Evolutionary conservation across 1,284 basidiomycete genomes (phyloP), one percentile per base, ranked within the genome.

Genomic region (Cryptococcus wingfieldii): DNA sequence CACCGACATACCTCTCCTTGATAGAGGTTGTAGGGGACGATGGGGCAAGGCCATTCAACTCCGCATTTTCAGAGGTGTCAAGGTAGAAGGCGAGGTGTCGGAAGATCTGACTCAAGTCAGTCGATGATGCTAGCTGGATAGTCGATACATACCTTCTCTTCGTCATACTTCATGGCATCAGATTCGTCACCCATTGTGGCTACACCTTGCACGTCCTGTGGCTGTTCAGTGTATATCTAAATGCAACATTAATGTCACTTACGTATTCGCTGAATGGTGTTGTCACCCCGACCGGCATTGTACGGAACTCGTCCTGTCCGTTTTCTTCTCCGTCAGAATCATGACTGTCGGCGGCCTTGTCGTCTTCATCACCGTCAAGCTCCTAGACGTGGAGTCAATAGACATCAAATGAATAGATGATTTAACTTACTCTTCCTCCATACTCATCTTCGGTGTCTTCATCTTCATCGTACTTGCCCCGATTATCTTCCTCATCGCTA

Each of bases 21-120:
- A 86, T 58, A 10, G 59, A 81, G 0, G 79, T 78, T 10, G 77
- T 71, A 59, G 84, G 83, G 0, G 47, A 13, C 3, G 68, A 72
- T n/a, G 82, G 75, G 3, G 64, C 44, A 78, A 95, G 83, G 0
- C 80, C 83, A 61, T 90, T 82, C 64, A 78, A 77, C 7, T 70
- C 72, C 0, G 90, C 90, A 66, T 91, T 91, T 9, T 79, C 79
- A 0, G 84, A 81, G 2, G 88, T 84, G 74, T 95, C 92, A 39
- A 96, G 79, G 75, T 95, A 96, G 77, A 94, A 93, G 63, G 84
- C 85, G 55, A 93, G 74, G 72, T 93, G 88, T 61, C 74, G 84
- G 77, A 94, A 93, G 56, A 74, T 74, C 70, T 73, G 19, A 4
- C 10, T 39, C 18, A 27, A 45, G 38, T 37, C 41, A 55, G 25